Conservation (phyloP, 2,329 filamentous ascomycete genomes). For the Lasiodiplodia sp. region DNA sequence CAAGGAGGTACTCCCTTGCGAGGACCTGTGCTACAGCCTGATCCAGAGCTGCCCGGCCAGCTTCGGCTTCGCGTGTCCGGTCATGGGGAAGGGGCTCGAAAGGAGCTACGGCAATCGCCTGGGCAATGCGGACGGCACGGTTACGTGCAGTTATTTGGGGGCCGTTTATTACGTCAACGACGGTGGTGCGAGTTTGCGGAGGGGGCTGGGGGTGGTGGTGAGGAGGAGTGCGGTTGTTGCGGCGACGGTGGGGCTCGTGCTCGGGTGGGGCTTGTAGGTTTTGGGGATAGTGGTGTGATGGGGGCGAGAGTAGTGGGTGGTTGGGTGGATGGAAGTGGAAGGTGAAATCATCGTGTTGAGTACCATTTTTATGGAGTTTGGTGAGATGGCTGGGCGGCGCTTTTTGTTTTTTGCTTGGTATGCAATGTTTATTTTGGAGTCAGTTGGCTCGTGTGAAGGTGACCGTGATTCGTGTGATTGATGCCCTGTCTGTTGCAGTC, state of each 20-base stretch:
- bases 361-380: too few relatives aligned
- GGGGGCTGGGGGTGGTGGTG: neutral
- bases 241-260: neutral
- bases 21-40: conserved; percentile 85
- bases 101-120: conserved; percentile 56
- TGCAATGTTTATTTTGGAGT: too few relatives aligned
- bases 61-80: conserved; percentile 79
- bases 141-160: conserved; percentile 52
- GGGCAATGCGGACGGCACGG: conserved; percentile 40
- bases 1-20: conserved; percentile 89
- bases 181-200: neutral
- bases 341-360: too few relatives aligned
- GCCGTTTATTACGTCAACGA: conserved; percentile 49
- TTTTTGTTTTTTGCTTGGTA: too few relatives aligned
- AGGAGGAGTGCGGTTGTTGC: neutral
- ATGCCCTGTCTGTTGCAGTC: too few relatives aligned
- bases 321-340: neutral
- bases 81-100: conserved; percentile 54
- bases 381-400: too few relatives aligned
- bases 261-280: neutral
- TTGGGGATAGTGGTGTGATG: neutral
- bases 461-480: too few relatives aligned
- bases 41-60: conserved; percentile 83
- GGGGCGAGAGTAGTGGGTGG: neutral
- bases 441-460: too few relatives aligned